Evolutionary conservation across 306 rosid genomes (phyloP).

Genomic region (Casuarina cunninghamiana): DNA sequence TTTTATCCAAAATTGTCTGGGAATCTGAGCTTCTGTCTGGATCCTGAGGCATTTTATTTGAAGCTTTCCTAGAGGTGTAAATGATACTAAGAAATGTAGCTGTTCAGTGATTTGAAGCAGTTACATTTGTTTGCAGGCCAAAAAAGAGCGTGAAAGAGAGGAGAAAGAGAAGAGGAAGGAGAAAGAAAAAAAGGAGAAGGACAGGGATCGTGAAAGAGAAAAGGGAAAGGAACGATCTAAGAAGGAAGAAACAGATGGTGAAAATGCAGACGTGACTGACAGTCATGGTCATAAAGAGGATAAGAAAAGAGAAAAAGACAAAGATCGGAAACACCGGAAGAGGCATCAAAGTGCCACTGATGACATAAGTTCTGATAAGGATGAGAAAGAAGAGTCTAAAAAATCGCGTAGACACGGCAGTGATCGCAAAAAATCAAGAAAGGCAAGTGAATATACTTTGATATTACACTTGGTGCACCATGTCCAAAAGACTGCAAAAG

Average conservation of each 20-base stretch:
- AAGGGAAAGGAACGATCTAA: slow-evolving; percentile 76
- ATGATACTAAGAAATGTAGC: neutral
- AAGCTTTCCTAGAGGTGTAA: neutral
- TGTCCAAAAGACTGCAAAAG: slow-evolving; percentile 18
- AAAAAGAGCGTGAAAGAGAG: slow-evolving; percentile 81
- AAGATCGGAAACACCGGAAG: slow-evolving; percentile 88
- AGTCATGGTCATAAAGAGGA: slow-evolving; percentile 78
- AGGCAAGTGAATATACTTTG: slow-evolving; percentile 43
- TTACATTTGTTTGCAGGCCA: slow-evolving; percentile 53
- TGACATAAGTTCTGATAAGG: slow-evolving; percentile 82
- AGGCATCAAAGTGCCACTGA: slow-evolving; percentile 84
- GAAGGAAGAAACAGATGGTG: slow-evolving; percentile 93
- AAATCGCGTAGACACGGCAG: slow-evolving; percentile 83
- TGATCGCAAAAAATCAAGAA: slow-evolving; percentile 89
- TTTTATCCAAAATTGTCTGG: neutral
- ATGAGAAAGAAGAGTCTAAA: slow-evolving; percentile 90
- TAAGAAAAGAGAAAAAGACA: slow-evolving; percentile 88
- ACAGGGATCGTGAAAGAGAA: slow-evolving; percentile 84
- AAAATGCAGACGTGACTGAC: slow-evolving; percentile 58
- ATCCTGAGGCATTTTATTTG: neutral
- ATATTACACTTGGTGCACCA: neutral
- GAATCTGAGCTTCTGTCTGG: neutral
- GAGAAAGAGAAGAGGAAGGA: slow-evolving; percentile 50
- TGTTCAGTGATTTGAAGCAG: slow-evolving; percentile 4
- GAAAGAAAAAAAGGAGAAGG: slow-evolving; percentile 74